These are phyloP conservation scores for Carpinus viminea DNA, from an alignment of 306 rosid genomes.

Conservation along the genomic window DNA sequence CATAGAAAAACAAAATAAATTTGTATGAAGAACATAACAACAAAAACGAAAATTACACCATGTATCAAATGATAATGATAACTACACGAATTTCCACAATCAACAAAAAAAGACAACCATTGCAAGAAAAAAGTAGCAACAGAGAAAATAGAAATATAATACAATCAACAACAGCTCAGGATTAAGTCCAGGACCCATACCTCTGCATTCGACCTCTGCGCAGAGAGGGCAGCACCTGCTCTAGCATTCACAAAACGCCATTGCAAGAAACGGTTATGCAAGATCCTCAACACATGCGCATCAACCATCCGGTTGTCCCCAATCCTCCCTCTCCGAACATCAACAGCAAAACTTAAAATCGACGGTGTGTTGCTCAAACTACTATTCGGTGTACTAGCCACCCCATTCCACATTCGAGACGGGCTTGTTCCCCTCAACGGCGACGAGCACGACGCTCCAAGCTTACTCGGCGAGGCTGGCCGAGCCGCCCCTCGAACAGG, in stretches of 20 bases:
- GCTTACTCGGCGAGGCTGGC: constrained; percentile 74
- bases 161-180: background rate
- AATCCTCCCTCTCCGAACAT: constrained; percentile 61
- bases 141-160: background rate
- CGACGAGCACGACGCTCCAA: constrained; percentile 36
- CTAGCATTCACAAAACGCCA: constrained; percentile 88
- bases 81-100: background rate
- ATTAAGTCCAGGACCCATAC: constrained; percentile 40
- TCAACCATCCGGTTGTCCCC: constrained; percentile 64
- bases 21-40: background rate
- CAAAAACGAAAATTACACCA: background rate
- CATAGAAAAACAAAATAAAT: background rate
- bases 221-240: constrained; percentile 57
- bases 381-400: constrained; percentile 34
- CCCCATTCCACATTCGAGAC: constrained; percentile 54
- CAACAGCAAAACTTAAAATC: constrained; percentile 65
- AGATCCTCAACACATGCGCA: constrained; percentile 72
- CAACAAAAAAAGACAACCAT: background rate
- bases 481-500: constrained; percentile 52
- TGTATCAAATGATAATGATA: background rate
- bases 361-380: constrained; percentile 58
- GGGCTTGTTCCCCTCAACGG: constrained; percentile 79
- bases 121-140: background rate
- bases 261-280: constrained; percentile 78
- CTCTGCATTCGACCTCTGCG: constrained; percentile 79